Conservation (phyloP, 2,329 filamentous ascomycete species). For the Fusarium pseudocircinatum region DNA sequence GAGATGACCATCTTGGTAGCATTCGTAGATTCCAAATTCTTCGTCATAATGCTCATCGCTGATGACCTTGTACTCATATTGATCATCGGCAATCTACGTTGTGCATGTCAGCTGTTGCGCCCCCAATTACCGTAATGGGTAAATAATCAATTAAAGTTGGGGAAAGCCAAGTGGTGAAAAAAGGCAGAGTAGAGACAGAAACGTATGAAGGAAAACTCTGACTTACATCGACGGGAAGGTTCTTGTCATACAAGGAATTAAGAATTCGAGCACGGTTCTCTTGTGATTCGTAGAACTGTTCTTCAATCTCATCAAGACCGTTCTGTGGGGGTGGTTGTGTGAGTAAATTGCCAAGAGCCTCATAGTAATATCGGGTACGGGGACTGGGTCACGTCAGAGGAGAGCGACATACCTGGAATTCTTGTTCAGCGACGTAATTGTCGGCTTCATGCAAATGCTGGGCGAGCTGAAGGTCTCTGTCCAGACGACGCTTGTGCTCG, state of each 20-base stretch:
- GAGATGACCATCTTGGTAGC: slow-evolving; percentile 53
- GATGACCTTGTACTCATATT: slow-evolving; percentile 58
- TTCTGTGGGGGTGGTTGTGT: slow-evolving; percentile 45
- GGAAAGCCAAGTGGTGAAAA: slow-evolving; percentile 32
- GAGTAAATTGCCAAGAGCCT: slow-evolving; percentile 33
- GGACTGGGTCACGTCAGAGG: slow-evolving; percentile 28
- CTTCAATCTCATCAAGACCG: slow-evolving; percentile 50
- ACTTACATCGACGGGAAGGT: slow-evolving; percentile 62
- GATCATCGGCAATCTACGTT: slow-evolving; percentile 53
- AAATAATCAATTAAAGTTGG: slow-evolving; percentile 21
- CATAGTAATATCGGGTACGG: slow-evolving; percentile 35
- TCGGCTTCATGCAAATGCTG: slow-evolving; percentile 51
- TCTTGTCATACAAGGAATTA: slow-evolving; percentile 53
- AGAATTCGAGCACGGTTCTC: slow-evolving; percentile 58
- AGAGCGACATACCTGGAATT: slow-evolving; percentile 50
- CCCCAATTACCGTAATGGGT: slow-evolving; percentile 11
- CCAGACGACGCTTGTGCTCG: slow-evolving; percentile 46
- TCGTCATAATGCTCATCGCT: slow-evolving; percentile 55
- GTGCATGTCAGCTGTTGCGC: slow-evolving; percentile 30
- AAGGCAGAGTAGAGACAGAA: slow-evolving; percentile 10
- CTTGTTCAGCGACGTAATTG: slow-evolving; percentile 47
- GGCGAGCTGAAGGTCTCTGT: slow-evolving; percentile 50
- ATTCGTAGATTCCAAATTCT: slow-evolving; percentile 56
- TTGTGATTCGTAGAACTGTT: slow-evolving; percentile 57
- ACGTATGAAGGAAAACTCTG: slow-evolving; percentile 4